Conservation (phyloP, 768 basidiomycete species). For the Xerocomus spinulosus region DNA sequence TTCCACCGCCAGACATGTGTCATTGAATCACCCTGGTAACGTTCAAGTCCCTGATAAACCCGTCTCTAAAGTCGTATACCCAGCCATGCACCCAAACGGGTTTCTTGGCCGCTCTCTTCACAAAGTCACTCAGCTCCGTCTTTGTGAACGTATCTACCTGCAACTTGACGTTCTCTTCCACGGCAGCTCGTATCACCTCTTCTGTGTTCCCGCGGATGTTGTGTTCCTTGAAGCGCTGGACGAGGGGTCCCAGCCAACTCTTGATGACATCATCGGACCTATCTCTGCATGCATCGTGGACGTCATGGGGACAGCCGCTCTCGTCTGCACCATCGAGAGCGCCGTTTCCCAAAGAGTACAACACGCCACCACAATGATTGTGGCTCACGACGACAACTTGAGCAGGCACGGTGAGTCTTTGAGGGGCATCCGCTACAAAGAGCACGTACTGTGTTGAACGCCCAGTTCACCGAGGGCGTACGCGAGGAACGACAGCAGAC, state of each 20-base stretch:
- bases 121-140: conserved; percentile 34
- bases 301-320: too few species aligned
- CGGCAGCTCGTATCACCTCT: conserved; percentile 31
- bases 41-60: conserved; percentile 53
- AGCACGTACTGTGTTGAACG: conserved; percentile 51
- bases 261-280: conserved; percentile 47
- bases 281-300: conserved; percentile 20
- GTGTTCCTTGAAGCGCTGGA: conserved; percentile 43
- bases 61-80: conserved; percentile 63
- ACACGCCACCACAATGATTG: conserved; percentile 73
- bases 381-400: conserved; percentile 80
- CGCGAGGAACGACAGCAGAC: neutral
- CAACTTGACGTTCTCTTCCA: conserved; percentile 56
- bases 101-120: conserved; percentile 32
- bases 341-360: conserved; percentile 32
- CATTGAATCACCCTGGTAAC: conserved; percentile 38
- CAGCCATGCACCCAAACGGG: conserved; percentile 67
- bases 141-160: conserved; percentile 41
- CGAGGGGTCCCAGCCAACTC: conserved; percentile 70
- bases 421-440: neutral
- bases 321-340: neutral
- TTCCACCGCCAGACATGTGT: too few species aligned
- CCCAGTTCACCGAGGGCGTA: neutral
- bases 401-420: too few species aligned
- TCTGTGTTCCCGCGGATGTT: conserved; percentile 25